Conservation (phyloP, 2,329 filamentous ascomycete genomes). For the Nakataea oryzae region DNA sequence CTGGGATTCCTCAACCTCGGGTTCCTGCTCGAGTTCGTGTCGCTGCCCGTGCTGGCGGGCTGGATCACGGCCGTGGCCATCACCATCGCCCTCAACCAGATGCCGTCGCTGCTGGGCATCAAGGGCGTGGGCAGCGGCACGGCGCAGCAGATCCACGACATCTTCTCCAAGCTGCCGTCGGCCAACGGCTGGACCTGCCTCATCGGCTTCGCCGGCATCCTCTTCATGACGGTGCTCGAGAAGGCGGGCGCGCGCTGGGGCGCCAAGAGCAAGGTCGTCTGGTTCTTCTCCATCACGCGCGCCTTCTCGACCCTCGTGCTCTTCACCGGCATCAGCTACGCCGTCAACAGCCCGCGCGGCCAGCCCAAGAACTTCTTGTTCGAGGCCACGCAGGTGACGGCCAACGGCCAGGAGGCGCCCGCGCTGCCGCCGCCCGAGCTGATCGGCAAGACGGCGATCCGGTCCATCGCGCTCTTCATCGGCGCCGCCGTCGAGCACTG, state of each 20-base stretch:
- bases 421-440: constrained; percentile 33
- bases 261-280: constrained; percentile 44
- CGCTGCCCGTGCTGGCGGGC: constrained; percentile 51
- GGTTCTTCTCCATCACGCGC: constrained; percentile 48
- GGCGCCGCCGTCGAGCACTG: constrained; percentile 53
- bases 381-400: constrained; percentile 44
- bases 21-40: constrained; percentile 57
- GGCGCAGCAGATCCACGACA: constrained; percentile 46
- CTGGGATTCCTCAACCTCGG: constrained; percentile 53
- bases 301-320: constrained; percentile 50
- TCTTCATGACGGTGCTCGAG: constrained; percentile 45
- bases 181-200: constrained; percentile 48
- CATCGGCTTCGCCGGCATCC: constrained; percentile 46
- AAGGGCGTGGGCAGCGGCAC: constrained; percentile 40
- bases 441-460: constrained; percentile 39
- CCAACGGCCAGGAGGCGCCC: constrained; percentile 41
- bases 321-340: constrained; percentile 53
- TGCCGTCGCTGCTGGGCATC: constrained; percentile 46
- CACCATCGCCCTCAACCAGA: constrained; percentile 55
- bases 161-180: constrained; percentile 43
- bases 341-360: constrained; percentile 43
- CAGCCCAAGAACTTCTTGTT: constrained; percentile 35
- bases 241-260: constrained; percentile 49
- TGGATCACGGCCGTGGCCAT: constrained; percentile 59
- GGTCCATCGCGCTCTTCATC: constrained; percentile 50